Evolutionary conservation across 75 land plant genomes (phyloP).

Genomic region (Adiantum capillusveneris): DNA sequence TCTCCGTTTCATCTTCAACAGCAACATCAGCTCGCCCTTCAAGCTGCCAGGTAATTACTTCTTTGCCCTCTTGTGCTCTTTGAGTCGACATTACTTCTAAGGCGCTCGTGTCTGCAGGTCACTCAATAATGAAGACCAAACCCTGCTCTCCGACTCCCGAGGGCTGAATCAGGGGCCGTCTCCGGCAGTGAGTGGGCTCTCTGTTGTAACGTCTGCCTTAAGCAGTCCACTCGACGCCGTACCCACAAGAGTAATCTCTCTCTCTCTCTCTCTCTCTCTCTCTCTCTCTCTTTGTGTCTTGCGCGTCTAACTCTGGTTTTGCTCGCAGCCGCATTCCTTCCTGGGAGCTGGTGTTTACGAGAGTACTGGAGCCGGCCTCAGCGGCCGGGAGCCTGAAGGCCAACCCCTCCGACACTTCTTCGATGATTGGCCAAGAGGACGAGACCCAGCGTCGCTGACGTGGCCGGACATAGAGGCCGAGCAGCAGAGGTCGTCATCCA

Average conservation of each 20-base stretch:
- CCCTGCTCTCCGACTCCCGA: too few species aligned
- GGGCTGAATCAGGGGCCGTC: too few species aligned
- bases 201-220: not conserved
- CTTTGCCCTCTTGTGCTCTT: too few species aligned
- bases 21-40: not conserved
- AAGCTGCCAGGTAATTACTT: not conserved
- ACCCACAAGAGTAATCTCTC: conserved; percentile 8
- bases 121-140: too few species aligned
- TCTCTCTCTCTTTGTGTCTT: too few species aligned
- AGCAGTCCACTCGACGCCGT: conserved; percentile 14
- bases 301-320: too few species aligned
- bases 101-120: too few species aligned
- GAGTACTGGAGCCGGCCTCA: conserved; percentile 22
- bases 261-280: too few species aligned
- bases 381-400: conserved; percentile 29
- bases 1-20: not conserved
- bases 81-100: too few species aligned
- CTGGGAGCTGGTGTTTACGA: conserved; percentile 31
- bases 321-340: conserved; percentile 37
- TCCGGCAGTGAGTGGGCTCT: conserved; percentile 17
- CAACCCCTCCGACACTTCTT: conserved; percentile 79
- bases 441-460: conserved; percentile 23
- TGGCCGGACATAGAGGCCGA: conserved; percentile 66
- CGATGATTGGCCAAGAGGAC: conserved; percentile 72
- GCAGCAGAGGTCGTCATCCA: conserved; percentile 8